Conservation (phyloP, 345 rosid genomes). For the Salix purpurea region DNA sequence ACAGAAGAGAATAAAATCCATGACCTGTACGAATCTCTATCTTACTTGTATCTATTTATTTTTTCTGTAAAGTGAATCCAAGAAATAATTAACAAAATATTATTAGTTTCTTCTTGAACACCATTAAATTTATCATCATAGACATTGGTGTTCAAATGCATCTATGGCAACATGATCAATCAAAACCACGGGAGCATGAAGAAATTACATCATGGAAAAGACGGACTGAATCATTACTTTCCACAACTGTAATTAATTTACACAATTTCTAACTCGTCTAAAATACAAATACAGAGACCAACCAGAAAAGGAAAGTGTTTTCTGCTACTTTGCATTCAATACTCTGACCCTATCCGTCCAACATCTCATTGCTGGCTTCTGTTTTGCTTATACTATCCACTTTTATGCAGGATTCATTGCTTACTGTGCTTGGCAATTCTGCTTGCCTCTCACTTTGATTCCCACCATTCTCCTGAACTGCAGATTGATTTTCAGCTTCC, state of each 20-base stretch:
- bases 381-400: conserved; percentile 18
- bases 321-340: conserved; percentile 12
- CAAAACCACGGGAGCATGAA: not conserved
- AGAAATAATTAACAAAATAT: no score
- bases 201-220: not conserved
- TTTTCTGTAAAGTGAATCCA: no score
- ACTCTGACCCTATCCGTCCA: not conserved
- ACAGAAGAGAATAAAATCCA: no score
- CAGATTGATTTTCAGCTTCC: conserved; percentile 18
- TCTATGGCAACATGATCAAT: not conserved
- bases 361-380: conserved; percentile 16
- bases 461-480: conserved; percentile 19
- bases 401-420: conserved; percentile 17
- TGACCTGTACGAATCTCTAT: no score
- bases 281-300: not conserved
- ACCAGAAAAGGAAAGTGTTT: not conserved
- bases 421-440: not conserved
- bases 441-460: not conserved
- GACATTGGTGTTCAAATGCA: not conserved
- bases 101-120: no score
- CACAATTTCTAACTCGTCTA: conserved; percentile 15
- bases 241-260: conserved; percentile 15
- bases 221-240: not conserved
- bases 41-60: not conserved
- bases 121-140: no score